phyloP scores from a whole-genome alignment of 306 rosid species.

The Pueraria montana region DNA sequence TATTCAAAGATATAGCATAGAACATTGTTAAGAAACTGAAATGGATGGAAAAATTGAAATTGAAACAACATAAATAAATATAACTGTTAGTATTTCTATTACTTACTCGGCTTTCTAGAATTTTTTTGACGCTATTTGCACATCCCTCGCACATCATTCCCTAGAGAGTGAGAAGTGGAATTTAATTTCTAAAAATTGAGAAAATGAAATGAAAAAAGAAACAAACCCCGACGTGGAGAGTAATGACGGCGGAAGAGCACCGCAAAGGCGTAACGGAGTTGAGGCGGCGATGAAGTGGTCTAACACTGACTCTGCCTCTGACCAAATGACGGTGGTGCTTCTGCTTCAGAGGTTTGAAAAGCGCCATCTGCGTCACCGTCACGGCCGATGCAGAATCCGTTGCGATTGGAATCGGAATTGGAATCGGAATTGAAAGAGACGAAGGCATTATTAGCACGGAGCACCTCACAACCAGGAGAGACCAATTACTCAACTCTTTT shows the following conservation, averaged over 20 bases:
- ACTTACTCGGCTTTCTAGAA: conserved; percentile 79
- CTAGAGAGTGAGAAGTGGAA: conserved; percentile 19
- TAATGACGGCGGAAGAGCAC: conserved; percentile 41
- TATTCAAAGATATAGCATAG: neutral
- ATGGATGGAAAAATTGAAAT: too few relatives aligned
- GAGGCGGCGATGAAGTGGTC: conserved; percentile 2
- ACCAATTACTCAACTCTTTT: neutral
- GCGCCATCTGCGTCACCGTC: neutral
- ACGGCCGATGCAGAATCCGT: conserved; percentile 16
- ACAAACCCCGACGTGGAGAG: conserved; percentile 51
- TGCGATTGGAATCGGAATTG: conserved; percentile 5
- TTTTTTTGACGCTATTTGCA: conserved; percentile 78
- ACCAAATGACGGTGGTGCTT: neutral
- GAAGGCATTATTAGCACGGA: conserved; percentile 5
- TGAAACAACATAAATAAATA: neutral
- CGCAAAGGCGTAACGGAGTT: conserved; percentile 9
- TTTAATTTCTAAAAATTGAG: neutral
- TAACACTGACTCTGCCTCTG: neutral
- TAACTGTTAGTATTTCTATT: neutral
- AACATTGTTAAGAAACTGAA: too few relatives aligned
- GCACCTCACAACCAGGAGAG: neutral
- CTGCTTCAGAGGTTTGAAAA: conserved; percentile 40
- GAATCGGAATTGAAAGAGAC: conserved; percentile 5
- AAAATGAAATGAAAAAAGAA: neutral
- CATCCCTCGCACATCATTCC: conserved; percentile 90